phyloP scores from a whole-genome alignment of 2,329 filamentous ascomycete species.

The Thermomyces lanuginosus region DNA sequence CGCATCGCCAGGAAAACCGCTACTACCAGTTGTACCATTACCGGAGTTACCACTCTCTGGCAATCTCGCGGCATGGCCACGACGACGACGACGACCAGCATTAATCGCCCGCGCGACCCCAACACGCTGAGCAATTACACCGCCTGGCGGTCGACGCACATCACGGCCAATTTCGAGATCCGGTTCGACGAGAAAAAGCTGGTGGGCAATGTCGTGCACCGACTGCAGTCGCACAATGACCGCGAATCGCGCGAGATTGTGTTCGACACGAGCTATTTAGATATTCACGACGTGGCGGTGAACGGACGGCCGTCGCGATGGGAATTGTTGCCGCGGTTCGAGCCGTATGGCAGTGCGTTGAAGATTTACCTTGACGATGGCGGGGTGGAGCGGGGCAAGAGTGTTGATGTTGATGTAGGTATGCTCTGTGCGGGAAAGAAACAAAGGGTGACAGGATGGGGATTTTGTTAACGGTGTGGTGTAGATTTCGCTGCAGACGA shows the following conservation, averaged over 20 bases:
- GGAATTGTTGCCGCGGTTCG: conserved; percentile 51
- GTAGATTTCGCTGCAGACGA: conserved; percentile 60
- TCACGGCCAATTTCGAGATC: conserved; percentile 62
- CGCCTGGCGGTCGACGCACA: conserved; percentile 71
- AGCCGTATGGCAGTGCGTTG: conserved; percentile 46
- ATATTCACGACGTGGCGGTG: conserved; percentile 55
- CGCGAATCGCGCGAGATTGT: conserved; percentile 59
- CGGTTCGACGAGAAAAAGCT: conserved; percentile 69
- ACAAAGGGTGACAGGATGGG: background rate
- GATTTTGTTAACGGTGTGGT: conserved; percentile 1
- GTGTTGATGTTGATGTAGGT: conserved; percentile 33
- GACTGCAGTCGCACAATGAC: conserved; percentile 60
- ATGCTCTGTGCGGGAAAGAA: background rate
- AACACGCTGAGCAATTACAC: conserved; percentile 88
- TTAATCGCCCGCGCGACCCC: conserved; percentile 50
- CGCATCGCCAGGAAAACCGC: too few species aligned
- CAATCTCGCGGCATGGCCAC: too few species aligned
- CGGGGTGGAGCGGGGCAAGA: conserved; percentile 31
- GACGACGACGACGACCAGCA: conserved; percentile 25
- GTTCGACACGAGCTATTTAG: conserved; percentile 73
- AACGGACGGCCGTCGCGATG: conserved; percentile 50
- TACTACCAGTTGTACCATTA: too few species aligned
- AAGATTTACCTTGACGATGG: conserved; percentile 33
- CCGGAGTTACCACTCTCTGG: too few species aligned
- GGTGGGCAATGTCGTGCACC: conserved; percentile 58